These are phyloP conservation scores for Aspergillus oerlinghausenensis DNA, from an alignment of 2,329 filamentous ascomycete species.

Conservation along the genomic window DNA sequence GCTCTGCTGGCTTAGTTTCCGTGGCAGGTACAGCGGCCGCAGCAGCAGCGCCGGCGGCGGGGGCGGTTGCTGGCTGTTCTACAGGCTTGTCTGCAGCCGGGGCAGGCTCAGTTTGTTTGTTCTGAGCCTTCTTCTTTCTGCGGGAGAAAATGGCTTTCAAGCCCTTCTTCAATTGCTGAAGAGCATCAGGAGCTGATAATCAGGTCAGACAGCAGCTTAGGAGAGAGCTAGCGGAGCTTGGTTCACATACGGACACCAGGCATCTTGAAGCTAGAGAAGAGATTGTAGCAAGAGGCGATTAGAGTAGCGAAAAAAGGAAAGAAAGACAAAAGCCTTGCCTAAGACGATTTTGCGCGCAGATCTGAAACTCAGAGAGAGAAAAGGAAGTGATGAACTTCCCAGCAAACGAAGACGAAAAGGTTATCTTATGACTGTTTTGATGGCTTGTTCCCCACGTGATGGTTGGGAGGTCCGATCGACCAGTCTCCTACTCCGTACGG, in stretches of 20 bases:
- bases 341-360: background rate
- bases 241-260: slow-evolving; percentile 31
- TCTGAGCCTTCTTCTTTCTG: slow-evolving; percentile 25
- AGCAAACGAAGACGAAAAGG: background rate
- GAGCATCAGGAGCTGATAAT: slow-evolving; percentile 25
- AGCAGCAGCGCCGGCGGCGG: slow-evolving; percentile 6
- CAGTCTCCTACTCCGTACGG: background rate
- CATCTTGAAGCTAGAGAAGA: slow-evolving; percentile 14
- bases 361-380: background rate
- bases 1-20: slow-evolving; percentile 1
- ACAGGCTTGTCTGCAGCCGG: slow-evolving; percentile 10
- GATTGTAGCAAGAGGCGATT: background rate
- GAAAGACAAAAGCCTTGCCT: background rate
- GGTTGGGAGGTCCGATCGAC: background rate
- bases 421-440: background rate
- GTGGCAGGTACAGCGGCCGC: slow-evolving; percentile 4
- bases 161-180: slow-evolving; percentile 30
- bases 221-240: background rate
- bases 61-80: slow-evolving; percentile 8
- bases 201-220: background rate
- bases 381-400: background rate
- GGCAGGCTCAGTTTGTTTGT: slow-evolving; percentile 5
- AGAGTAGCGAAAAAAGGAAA: background rate
- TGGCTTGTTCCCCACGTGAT: background rate
- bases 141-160: slow-evolving; percentile 29